Base-by-base conservation (phyloP, 305 asterid species). In the Fraxinus paxiana region DNA sequence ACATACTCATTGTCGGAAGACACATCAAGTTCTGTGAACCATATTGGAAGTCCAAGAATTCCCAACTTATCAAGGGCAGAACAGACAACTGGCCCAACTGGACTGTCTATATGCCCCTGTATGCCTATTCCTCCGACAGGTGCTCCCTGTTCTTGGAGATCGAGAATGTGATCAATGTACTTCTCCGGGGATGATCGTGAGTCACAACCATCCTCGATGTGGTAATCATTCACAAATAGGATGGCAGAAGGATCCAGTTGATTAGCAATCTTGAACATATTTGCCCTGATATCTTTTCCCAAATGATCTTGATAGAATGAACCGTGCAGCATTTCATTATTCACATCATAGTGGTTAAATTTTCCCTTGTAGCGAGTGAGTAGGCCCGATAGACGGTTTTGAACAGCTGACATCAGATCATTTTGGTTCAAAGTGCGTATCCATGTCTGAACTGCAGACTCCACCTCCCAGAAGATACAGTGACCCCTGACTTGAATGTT, bases 391-490 rank as follows among this genome's bases (percentile, higher is more conserved):
- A 93, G 80, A 70, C 93, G 98, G 88, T 81, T 86, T 78, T 90
- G 88, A 70, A 95, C 92, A 4, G 97, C 97, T 76, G 80, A 77
- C 85, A 65, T 48, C 80, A 93, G 80, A 81, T 92, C 96, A 6
- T 28, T 79, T 75, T 89, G 87, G 87, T 67, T 86, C 81, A 95
- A 78, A 73, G 88, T 79, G 7, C 85, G 93, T 75, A 95, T 63
- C 99, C 99, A 95, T 54, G 88, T 75, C 78, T 92, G 99, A 37
- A 95, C 94, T 0, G 90, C 77, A 1, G 75, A 59, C 71, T 90
- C 93, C 6, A 90, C 98, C 80, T 91, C 99, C 99, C 99, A 95
- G 90, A 95, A 95, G 84, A 95, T 93, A 76, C 99, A 95, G 85
- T 95, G 99, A 13, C 97, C 77, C 54, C 54, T 65, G 76, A 77